A percentile compares a stretch with the other conserved stretches of the same genome.
Evolutionary conservation across 495 filamentous ascomycete genomes (phyloP).

Genomic region (Lasiosphaeria miniovina): DNA sequence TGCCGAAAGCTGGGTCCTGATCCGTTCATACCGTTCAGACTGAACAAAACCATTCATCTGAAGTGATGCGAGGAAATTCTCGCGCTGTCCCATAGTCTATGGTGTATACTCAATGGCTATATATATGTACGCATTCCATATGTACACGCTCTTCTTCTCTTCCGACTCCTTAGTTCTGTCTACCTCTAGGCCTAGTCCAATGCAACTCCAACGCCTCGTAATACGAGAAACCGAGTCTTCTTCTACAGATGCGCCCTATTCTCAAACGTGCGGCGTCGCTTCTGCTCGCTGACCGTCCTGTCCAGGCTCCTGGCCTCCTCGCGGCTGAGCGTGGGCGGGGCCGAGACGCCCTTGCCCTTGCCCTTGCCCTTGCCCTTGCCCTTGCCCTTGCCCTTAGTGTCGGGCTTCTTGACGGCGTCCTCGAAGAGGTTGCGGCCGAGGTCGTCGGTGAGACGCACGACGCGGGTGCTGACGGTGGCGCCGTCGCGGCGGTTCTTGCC

Average conservation of each 20-base stretch:
- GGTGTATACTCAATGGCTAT: too few species aligned
- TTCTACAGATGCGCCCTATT: constrained; percentile 46
- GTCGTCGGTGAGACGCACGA: constrained; percentile 68
- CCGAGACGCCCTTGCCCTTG: constrained; percentile 21
- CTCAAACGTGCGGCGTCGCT: constrained; percentile 41
- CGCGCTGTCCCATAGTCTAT: too few species aligned
- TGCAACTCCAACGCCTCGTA: too few species aligned
- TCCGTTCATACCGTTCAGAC: too few species aligned
- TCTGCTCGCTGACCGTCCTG: constrained; percentile 35
- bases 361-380: constrained; percentile 13
- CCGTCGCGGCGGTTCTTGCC: constrained; percentile 94
- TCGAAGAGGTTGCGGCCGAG: constrained; percentile 50
- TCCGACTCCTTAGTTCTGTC: too few species aligned
- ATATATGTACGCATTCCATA: too few species aligned
- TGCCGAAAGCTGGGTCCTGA: too few species aligned
- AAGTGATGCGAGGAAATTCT: too few species aligned
- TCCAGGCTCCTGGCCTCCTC: constrained; percentile 41
- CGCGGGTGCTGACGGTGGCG: constrained; percentile 80
- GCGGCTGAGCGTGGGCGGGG: constrained; percentile 34
- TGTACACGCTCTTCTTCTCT: too few species aligned
- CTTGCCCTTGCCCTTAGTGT: constrained; percentile 22
- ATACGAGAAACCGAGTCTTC: background rate
- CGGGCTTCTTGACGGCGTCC: constrained; percentile 30
- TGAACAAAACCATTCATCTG: too few species aligned
- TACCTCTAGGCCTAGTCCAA: too few species aligned